Conservation (phyloP, 768 basidiomycete genomes). For the Sistotremastrum suecicum region DNA sequence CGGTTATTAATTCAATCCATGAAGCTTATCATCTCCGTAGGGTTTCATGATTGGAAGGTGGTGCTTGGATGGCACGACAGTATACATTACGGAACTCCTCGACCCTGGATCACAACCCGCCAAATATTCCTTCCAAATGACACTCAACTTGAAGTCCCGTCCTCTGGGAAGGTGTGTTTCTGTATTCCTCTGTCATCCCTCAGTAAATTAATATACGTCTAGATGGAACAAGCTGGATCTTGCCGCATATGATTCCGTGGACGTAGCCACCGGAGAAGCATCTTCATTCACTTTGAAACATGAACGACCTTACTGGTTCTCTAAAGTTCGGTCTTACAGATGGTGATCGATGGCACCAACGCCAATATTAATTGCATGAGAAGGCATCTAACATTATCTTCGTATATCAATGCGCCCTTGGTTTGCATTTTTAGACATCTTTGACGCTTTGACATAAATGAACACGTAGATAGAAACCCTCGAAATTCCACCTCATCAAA, state of each 20-base stretch:
- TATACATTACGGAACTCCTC: constrained; percentile 49
- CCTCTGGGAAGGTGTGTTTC: constrained; percentile 62
- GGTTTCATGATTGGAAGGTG: constrained; percentile 63
- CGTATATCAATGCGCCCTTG: too few relatives aligned
- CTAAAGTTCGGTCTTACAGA: constrained; percentile 64
- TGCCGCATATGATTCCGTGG: constrained; percentile 57
- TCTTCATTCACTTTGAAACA: constrained; percentile 60
- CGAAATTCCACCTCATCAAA: too few relatives aligned
- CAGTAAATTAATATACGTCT: too few relatives aligned
- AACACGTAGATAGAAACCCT: too few relatives aligned
- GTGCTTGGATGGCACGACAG: constrained; percentile 46
- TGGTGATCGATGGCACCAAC: neutral
- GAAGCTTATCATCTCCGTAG: constrained; percentile 19
- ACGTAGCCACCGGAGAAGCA: constrained; percentile 61
- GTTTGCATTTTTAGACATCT: too few relatives aligned
- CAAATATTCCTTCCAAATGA: constrained; percentile 66
- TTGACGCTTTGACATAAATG: too few relatives aligned
- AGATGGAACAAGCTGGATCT: constrained; percentile 49
- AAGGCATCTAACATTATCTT: too few relatives aligned
- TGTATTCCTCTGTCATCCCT: neutral
- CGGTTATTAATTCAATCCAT: neutral
- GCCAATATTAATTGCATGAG: too few relatives aligned
- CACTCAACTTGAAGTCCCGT: constrained; percentile 52
- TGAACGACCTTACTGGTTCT: constrained; percentile 90
- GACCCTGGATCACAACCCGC: constrained; percentile 32